Base-by-base conservation (phyloP, 2,329 filamentous ascomycete species). In the Penicillium digitatum region DNA sequence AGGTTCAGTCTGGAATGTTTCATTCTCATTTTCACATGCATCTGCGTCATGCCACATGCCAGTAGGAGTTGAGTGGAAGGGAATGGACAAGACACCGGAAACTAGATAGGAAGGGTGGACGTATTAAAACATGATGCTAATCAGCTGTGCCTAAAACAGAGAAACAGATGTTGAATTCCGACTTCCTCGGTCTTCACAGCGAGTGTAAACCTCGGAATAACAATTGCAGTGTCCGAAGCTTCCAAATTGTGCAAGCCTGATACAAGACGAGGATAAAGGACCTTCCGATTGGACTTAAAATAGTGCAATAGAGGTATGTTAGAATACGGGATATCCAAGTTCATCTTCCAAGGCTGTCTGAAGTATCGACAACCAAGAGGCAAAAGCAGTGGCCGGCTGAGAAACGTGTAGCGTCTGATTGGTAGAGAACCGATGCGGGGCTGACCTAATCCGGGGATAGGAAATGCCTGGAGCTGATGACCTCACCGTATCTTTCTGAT, bases 401-500 rank as follows among this genome's bases (percentile, higher is more conserved):
- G 58, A 50, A 59, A 56, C 16, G 1, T 5, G 0, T 1, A 2
- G 0, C 1, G 20, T 6, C 16, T 64, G 51, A 62, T 63, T 64
- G 62, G 60, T 49, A 50, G 53, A 54, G 49, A 2, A 20, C 31
- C 16, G 3, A 10, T 0, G 10, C 20, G 22, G n/a, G 8, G 7
- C 27, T 54, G 55, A 56, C 26, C 44, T 56, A 58, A 59, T 58
- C 54, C 56, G 62, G 60, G 52, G 55, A 32, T 49, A 27, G 48
- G 26, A 56, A 43, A 54, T 57, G 38, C 56, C 50, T 39, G 20
- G 48, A 16, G 5, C 6, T 6, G 31, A 52, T 58, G 60, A 62
- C 38, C 37, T 61, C 59, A 62, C 50, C 50, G 9, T 24, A 9
- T 24, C 43, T 29, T 32, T 45, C 3, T 2, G 18, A 31, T 51